A percentile compares a stretch with the other conserved stretches of the same genome.
Conservation (phyloP, 2,329 filamentous ascomycete species). For the Cladosporium halotolerans region DNA sequence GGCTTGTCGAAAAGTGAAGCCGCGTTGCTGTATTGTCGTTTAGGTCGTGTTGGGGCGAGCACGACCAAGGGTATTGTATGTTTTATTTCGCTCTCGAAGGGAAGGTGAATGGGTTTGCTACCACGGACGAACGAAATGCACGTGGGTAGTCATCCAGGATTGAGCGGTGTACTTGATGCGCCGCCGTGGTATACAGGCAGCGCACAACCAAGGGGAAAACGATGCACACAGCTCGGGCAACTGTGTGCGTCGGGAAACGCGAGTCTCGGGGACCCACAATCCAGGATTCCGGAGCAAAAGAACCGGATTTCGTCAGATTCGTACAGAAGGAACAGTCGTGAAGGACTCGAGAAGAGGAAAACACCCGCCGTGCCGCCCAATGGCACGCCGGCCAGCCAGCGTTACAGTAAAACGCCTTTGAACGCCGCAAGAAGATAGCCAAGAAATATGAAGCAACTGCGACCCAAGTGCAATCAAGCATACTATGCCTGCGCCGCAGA, state of each 20-base stretch:
- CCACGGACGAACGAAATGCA: background rate
- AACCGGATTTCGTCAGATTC: conserved; percentile 24
- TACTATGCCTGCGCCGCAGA: conserved; percentile 25
- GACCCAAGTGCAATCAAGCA: conserved; percentile 10
- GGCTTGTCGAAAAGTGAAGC: conserved; percentile 15
- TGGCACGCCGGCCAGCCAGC: conserved; percentile 23
- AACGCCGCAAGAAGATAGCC: conserved; percentile 2
- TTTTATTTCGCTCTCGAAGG: background rate
- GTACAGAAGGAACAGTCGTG: conserved; percentile 13
- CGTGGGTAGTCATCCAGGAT: background rate
- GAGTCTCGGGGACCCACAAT: conserved; percentile 11
- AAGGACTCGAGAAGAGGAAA: background rate
- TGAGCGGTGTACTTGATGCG: conserved; percentile 13
- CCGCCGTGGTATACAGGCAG: conserved; percentile 12
- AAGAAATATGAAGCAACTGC: background rate
- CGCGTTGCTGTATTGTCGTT: conserved; percentile 10
- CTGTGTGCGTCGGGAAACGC: too few species aligned
- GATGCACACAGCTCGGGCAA: too few species aligned
- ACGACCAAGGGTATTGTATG: conserved; percentile 13
- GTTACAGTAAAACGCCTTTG: conserved; percentile 11
- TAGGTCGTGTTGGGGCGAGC: conserved; percentile 18
- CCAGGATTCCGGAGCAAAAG: conserved; percentile 23
- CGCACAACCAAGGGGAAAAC: background rate
- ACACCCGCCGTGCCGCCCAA: conserved; percentile 15
- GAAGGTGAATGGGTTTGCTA: conserved; percentile 1